Base-by-base conservation (phyloP, 139 green algal species). In the Eudorina sp. region DNA sequence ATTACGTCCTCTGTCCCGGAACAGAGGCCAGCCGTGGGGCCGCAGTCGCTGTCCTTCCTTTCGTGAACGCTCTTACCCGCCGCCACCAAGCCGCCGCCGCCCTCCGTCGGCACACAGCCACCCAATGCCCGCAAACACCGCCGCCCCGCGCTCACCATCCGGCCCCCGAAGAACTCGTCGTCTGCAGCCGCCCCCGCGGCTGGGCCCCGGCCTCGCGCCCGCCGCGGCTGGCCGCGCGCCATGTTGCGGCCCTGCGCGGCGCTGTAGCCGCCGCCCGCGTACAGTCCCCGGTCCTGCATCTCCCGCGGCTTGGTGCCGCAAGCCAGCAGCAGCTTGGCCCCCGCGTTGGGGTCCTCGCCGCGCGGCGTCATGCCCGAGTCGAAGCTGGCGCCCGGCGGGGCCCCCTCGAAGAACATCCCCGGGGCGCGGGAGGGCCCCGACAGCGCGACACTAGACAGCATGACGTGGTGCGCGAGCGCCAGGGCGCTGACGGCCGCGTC, bases 401-500 rank as follows among this genome's bases (percentile, higher is more conserved):
- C 62, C 62, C 16, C 31, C n/a, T n/a, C 62, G 38, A 29, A 66
- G 55, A 66, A 11, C 55, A 66, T n/a, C n/a, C n/a, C n/a, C n/a
- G n/a, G n/a, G n/a, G n/a, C 31, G 62, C 62, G 62, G 1, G 62
- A 72, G 31, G 62, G 62, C 62, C 21, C 62, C 2, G 62, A 72
- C n/a, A 38, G 23, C 19, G 62, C 62, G 27, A 31, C 62, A 29
- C 21, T 34, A 29, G 62, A 29, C 3, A n/a, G 43, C 43, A 62
- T 46, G 75, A 68, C 34, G 34, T 84, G 40, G 77, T 70, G 53
- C 34, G 77, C 62, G 0, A 84, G 53, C 25, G 77, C 77, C 16
- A 84, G 40, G 11, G 77, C 77, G 77, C 77, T 84, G 77, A 84
- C 77, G 2, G 77, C 77, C 23, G 77, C 77, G 40, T 84, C 77